These are phyloP conservation scores for Pneumocystis sp. DNA, from an alignment of 1,139 yeast genomes.

Conservation along the genomic window DNA sequence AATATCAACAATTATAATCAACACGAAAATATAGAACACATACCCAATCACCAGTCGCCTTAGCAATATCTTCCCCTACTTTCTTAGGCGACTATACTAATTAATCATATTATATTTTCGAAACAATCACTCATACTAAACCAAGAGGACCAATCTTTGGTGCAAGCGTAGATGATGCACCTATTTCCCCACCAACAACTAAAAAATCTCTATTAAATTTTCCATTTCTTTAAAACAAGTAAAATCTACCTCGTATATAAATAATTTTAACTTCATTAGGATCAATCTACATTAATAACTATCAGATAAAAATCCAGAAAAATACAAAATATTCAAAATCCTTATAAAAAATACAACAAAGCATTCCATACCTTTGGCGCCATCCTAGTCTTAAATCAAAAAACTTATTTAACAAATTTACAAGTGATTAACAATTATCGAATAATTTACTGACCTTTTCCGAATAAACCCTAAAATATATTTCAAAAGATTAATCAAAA, in stretches of 20 bases:
- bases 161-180: slow-evolving; percentile 98
- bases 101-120: background rate
- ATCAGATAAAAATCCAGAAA: background rate
- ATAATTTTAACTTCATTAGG: slow-evolving; percentile 97
- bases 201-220: background rate
- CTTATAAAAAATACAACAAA: background rate
- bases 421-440: background rate
- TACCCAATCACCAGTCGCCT: slow-evolving; percentile 81
- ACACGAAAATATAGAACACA: slow-evolving; percentile 34
- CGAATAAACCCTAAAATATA: slow-evolving; percentile 1
- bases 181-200: slow-evolving; percentile 99
- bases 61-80: slow-evolving; percentile 99
- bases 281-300: slow-evolving; percentile 53
- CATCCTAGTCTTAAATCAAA: background rate
- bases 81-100: background rate
- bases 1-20: background rate
- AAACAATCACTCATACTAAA: slow-evolving; percentile 90
- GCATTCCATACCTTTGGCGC: slow-evolving; percentile 1
- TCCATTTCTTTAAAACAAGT: background rate
- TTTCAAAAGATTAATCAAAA: background rate
- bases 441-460: background rate
- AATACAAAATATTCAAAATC: background rate
- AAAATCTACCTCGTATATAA: slow-evolving; percentile 50
- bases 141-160: slow-evolving; percentile 99
- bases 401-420: background rate